Base-by-base conservation (phyloP, 305 asterid genomes). In the Fraxinus greggii region DNA sequence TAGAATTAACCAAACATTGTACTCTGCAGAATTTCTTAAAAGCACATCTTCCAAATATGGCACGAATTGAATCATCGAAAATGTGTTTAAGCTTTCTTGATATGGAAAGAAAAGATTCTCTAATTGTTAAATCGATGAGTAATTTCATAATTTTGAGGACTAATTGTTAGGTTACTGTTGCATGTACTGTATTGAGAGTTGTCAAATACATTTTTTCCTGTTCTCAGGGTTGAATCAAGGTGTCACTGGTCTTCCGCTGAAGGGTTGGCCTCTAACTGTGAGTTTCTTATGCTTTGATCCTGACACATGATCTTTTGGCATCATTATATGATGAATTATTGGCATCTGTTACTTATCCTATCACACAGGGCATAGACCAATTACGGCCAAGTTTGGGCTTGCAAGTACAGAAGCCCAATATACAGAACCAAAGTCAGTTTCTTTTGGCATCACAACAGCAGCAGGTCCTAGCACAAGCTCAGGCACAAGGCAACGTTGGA, bases 191-290 rank as follows among this genome's bases (percentile, higher is more conserved):
- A 63, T 77, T 59, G 77, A 40, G 75, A 78, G 59, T 35, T 28
- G 13, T 74, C 76, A 29, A 74, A 76, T 15, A 31, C 21, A 63
- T 69, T 48, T 77, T 48, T 54, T 54, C 70, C 76, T 80, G 40
- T 85, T 81, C 51, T 83, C 95, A 93, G 98, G 97, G 72, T 85
- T 97, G 86, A 93, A 88, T 86, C 99, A 92, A 88, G 98, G 98
- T n/a, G 97, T 89, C 77, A 90, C 93, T 72, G 90, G 94, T 81
- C 94, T 97, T 87, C 98, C 98, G 72, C 85, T 97, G 86, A 95
- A 93, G 95, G 99, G 99, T 78, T 97, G 98, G 98, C 98, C 99
- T 78, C 86, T 95, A 85, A 95, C 99, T 19, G 99, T 97, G 89
- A 93, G 98, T 91, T 82, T 73, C 72, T 54, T 23, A 17, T 80